Evolutionary conservation across 2,329 filamentous ascomycete genomes (phyloP).

Genomic region (Colletotrichum sansevieriae): DNA sequence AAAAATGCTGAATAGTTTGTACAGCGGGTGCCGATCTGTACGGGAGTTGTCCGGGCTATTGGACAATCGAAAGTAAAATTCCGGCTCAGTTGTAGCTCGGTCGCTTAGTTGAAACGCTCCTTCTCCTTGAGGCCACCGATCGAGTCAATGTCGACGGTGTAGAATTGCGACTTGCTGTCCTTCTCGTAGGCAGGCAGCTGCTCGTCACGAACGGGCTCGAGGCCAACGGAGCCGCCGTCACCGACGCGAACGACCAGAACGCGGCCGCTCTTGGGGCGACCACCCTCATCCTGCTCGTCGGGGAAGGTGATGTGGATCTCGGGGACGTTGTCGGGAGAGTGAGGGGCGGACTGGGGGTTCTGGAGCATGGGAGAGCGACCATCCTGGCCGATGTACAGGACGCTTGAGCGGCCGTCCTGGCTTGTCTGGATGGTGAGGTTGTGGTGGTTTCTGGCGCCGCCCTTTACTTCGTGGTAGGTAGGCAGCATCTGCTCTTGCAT

Average conservation of each 20-base stretch:
- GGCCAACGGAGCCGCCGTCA: conserved; percentile 84
- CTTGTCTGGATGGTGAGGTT: conserved; percentile 71
- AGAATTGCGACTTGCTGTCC: conserved; percentile 82
- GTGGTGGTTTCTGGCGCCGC: conserved; percentile 62
- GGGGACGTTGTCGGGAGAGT: conserved; percentile 85
- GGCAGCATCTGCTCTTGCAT: conserved; percentile 71
- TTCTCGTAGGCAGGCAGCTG: conserved; percentile 91
- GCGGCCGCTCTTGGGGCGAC: conserved; percentile 84
- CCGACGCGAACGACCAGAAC: conserved; percentile 94
- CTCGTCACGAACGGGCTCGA: conserved; percentile 87
- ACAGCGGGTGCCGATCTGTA: conserved; percentile 40
- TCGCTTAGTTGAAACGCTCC: conserved; percentile 59
- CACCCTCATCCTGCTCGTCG: conserved; percentile 89
- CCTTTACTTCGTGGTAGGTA: conserved; percentile 74
- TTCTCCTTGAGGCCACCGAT: conserved; percentile 97
- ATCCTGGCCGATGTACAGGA: conserved; percentile 85
- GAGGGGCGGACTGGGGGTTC: conserved; percentile 80
- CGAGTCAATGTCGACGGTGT: conserved; percentile 93
- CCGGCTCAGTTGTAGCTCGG: conserved; percentile 14
- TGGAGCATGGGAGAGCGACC: conserved; percentile 76
- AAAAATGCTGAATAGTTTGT: conserved; percentile 38
- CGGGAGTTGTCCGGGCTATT: conserved; percentile 28
- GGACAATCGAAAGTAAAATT: conserved; percentile 28
- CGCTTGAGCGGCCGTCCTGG: conserved; percentile 70
- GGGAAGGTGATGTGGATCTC: conserved; percentile 99